Percentiles rank a stretch among this genome's conserved stretches.
phyloP scores from a whole-genome alignment of 2,329 filamentous ascomycete genomes.

The Cordyceps militaris region DNA sequence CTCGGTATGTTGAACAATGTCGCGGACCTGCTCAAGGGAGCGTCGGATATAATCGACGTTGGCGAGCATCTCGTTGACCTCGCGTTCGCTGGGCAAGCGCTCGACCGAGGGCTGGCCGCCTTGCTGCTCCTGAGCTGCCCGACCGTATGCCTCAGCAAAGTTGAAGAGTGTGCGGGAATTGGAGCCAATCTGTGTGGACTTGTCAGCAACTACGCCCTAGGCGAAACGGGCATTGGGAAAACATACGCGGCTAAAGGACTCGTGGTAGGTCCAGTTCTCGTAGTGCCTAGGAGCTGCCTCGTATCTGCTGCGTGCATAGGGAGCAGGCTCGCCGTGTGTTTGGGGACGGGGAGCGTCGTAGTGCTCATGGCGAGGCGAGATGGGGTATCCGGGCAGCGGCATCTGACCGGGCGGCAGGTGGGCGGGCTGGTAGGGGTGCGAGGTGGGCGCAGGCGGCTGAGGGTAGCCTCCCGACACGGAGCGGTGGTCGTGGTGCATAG shows the following conservation, averaged over 20 bases:
- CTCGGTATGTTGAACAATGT: conserved; percentile 47
- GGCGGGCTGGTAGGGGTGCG: conserved; percentile 26
- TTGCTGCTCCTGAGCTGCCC: conserved; percentile 50
- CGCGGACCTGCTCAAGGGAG: conserved; percentile 47
- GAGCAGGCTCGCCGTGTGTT: conserved; percentile 40
- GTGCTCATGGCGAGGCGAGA: conserved; percentile 41
- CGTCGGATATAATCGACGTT: conserved; percentile 46
- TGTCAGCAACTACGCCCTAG: conserved; percentile 15
- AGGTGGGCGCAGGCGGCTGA: conserved; percentile 30
- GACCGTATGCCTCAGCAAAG: conserved; percentile 50
- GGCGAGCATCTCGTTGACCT: conserved; percentile 47
- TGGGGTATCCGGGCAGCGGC: conserved; percentile 41
- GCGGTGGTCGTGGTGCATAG: conserved; percentile 24
- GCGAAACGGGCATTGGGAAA: not conserved
- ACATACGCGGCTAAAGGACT: conserved; percentile 44
- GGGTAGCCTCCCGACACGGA: conserved; percentile 30
- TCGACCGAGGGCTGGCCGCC: conserved; percentile 46
- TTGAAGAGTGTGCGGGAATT: conserved; percentile 47
- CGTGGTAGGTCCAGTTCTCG: conserved; percentile 47
- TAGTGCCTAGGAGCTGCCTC: conserved; percentile 41
- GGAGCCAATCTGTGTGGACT: conserved; percentile 37
- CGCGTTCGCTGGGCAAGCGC: conserved; percentile 47
- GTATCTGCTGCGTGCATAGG: conserved; percentile 35
- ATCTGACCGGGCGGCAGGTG: conserved; percentile 42
- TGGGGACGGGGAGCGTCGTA: conserved; percentile 41